phyloP scores from a whole-genome alignment of 2,329 filamentous ascomycete species.

The Sporothrix pseudoabietina region DNA sequence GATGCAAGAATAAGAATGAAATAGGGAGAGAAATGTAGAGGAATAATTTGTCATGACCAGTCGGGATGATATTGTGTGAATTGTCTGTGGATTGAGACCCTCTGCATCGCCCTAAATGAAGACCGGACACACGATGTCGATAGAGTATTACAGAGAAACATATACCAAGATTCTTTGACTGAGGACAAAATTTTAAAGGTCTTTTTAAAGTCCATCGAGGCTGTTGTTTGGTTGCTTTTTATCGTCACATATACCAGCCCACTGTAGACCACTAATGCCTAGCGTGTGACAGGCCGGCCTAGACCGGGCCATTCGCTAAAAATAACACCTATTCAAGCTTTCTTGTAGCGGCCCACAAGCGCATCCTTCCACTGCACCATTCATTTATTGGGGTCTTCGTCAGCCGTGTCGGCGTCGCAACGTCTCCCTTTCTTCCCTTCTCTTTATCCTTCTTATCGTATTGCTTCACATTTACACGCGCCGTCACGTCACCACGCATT shows the following conservation, averaged over 20 bases:
- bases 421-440: not conserved
- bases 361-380: not conserved
- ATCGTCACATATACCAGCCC: not conserved
- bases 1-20: too few species aligned
- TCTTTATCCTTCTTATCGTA: not conserved
- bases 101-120: not conserved
- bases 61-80: not conserved
- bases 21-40: too few species aligned
- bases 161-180: too few species aligned
- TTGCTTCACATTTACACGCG: not conserved
- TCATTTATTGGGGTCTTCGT: not conserved
- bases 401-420: not conserved
- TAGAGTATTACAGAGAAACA: not conserved
- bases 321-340: constrained; percentile 15
- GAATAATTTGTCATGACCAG: too few species aligned
- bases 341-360: not conserved
- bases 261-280: not conserved
- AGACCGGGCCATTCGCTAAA: not conserved
- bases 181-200: not conserved
- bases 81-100: not conserved
- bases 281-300: not conserved
- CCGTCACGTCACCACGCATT: not conserved
- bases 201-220: not conserved
- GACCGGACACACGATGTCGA: not conserved
- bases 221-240: too few species aligned